phyloP scores from a whole-genome alignment of 495 filamentous ascomycete species.

The Schizothecium vesticola region DNA sequence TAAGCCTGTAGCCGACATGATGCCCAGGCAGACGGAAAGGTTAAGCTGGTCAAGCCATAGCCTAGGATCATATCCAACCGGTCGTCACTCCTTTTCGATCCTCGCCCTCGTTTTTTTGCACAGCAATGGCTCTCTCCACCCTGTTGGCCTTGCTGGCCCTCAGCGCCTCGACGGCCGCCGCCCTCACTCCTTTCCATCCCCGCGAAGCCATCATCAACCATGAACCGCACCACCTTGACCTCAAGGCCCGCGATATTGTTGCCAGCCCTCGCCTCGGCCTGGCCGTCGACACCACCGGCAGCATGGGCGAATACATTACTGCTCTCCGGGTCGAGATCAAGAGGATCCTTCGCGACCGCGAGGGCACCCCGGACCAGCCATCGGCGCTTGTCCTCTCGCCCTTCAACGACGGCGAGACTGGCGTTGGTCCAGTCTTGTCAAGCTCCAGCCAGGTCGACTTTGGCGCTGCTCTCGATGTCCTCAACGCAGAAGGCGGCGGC shows the following conservation, averaged over 20 bases:
- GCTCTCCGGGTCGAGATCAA: not conserved
- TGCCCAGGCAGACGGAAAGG: not conserved
- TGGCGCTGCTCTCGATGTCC: not conserved
- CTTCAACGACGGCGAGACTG: constrained; percentile 1
- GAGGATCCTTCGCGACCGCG: not conserved
- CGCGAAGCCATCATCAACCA: not conserved
- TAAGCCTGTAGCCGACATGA: not conserved
- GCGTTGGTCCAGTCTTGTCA: not conserved
- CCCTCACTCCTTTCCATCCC: not conserved
- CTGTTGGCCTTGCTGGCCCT: not conserved
- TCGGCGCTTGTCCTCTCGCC: not conserved
- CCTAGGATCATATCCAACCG: not conserved
- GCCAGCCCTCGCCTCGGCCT: not conserved
- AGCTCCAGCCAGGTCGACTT: not conserved
- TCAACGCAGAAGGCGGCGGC: not conserved
- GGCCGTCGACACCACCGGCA: constrained; percentile 10
- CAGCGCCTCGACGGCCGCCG: not conserved
- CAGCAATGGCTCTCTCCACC: not conserved
- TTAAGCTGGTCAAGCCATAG: not conserved
- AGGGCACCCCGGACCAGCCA: not conserved
- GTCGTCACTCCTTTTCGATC: not conserved
- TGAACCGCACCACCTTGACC: not conserved
- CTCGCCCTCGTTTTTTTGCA: not conserved
- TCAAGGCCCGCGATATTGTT: not conserved
- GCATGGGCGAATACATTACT: constrained; percentile 8